These are phyloP conservation scores for Arctium minus DNA, from an alignment of 129 eudicot genomes.

Conservation along the genomic window DNA sequence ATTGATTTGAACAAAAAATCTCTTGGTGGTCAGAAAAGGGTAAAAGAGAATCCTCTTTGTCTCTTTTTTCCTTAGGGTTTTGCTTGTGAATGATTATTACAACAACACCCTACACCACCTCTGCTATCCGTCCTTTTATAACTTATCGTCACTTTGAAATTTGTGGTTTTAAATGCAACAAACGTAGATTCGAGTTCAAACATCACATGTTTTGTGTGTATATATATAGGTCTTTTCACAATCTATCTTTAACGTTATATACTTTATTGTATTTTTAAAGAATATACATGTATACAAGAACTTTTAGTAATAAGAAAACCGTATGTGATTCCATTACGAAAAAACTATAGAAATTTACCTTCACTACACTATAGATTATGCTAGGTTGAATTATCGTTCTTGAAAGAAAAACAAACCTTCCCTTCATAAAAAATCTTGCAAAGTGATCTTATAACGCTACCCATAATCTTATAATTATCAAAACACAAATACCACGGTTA, in stretches of 20 bases:
- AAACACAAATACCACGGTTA: background rate
- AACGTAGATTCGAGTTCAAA: constrained; percentile 12
- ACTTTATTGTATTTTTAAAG: constrained; percentile 7
- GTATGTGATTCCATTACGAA: background rate
- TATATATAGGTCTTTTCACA: background rate
- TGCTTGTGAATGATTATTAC: constrained; percentile 28
- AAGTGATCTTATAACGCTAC: background rate
- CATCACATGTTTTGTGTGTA: constrained; percentile 10
- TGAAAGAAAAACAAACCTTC: too few relatives aligned
- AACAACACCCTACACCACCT: background rate
- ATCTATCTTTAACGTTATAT: constrained; percentile 1
- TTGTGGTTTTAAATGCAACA: constrained; percentile 1
- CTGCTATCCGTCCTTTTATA: constrained; percentile 15
- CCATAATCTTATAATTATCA: background rate
- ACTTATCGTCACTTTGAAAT: constrained; percentile 19
- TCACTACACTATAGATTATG: background rate
- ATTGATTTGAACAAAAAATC: constrained; percentile 18
- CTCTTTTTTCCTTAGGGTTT: constrained; percentile 26
- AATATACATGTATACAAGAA: background rate
- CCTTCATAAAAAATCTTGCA: background rate
- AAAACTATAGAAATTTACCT: background rate
- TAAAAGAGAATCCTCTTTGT: constrained; percentile 29
- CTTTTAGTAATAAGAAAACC: background rate
- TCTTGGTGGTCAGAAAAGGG: constrained; percentile 17
- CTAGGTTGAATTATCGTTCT: background rate